These are phyloP conservation scores for Nakazawaea molendinolei DNA, from an alignment of 805 yeast genomes.

Conservation along the genomic window DNA sequence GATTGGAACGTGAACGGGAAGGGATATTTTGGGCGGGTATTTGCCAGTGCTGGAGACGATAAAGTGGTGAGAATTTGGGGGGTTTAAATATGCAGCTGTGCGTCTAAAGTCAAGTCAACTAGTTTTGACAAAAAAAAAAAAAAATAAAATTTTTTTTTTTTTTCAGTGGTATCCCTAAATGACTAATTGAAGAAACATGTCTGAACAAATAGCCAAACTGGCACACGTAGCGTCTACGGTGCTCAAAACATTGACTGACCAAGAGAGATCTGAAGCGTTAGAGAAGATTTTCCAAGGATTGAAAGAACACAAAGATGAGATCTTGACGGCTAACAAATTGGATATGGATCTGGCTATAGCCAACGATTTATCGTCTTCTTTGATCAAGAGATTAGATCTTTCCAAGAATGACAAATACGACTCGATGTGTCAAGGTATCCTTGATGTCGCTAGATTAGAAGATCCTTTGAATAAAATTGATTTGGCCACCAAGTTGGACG, in stretches of 20 bases:
- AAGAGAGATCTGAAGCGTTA: conserved; percentile 67
- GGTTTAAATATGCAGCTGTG: conserved; percentile 9
- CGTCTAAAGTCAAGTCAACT: background rate
- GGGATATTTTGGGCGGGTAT: conserved; percentile 26
- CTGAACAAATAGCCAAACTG: conserved; percentile 70
- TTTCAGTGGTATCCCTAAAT: background rate
- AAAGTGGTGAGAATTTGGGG: conserved; percentile 64
- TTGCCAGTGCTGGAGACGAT: conserved; percentile 89
- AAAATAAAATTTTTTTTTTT: background rate
- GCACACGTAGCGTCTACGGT: conserved; percentile 83
- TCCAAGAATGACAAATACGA: conserved; percentile 81
- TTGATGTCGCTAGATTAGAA: conserved; percentile 81
- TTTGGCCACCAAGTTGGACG: conserved; percentile 79
- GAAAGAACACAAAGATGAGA: conserved; percentile 46
- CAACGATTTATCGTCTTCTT: conserved; percentile 58
- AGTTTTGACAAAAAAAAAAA: conserved; percentile 1
- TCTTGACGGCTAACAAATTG: conserved; percentile 63
- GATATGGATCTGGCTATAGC: conserved; percentile 69
- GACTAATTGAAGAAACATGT: conserved; percentile 26
- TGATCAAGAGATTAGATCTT: conserved; percentile 80
- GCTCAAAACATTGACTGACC: conserved; percentile 70
- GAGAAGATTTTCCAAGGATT: conserved; percentile 67
- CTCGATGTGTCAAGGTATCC: conserved; percentile 88
- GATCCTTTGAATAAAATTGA: conserved; percentile 93
- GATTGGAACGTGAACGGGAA: conserved; percentile 50